Base-by-base conservation (phyloP, 768 basidiomycete species). In the Kwoniella shandongensis region DNA sequence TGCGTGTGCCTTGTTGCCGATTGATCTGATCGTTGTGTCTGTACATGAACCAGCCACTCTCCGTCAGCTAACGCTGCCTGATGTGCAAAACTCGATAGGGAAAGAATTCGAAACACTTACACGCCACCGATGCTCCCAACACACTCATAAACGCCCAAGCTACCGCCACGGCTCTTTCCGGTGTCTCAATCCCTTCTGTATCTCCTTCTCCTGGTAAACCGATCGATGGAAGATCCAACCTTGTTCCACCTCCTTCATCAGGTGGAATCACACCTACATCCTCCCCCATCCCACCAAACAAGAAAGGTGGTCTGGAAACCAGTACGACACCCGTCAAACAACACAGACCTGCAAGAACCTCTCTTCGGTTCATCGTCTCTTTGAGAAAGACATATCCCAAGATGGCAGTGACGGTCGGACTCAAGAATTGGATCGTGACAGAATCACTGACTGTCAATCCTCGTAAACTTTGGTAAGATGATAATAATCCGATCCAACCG, bases 241-340 rank as follows among this genome's bases (percentile, higher is more conserved):
- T 50, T 6, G 56, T 55, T 48, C 55, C 55, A 13, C 32, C 51
- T 22, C 49, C 41, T 18, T 39, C 54, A 26, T n/a, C 53, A 25
- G 42, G 51, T 7, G n/a, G 20, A 29, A 48, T 38, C n/a, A 52
- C 50, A 7, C 44, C 45, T 7, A 3, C 58, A 32, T 50, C 59
- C 35, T 40, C 57, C 7, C 38, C 50, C 26, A 26, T 30, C 17
- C 29, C 15, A 20, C 86, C 86, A 64, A 96, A 93, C 6, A 96
- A 64, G 49, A 85, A 84, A 0, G 81, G 77, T 0, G 91, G 91
- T 32, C 88, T 81, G 11, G 90, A 88, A 47, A 96, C 89, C 7
- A 91, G 79, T 13, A 92, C 73, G 8, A 91, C 89, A 0, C 91
- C 91, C 8, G 82, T 40, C 29, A 93, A 80, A 73, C 88, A 86